A percentile compares a stretch with the other conserved stretches of the same genome.
These are phyloP conservation scores for Zygosaccharomyces sapae DNA, from an alignment of 1,139 yeast genomes.

Conservation along the genomic window DNA sequence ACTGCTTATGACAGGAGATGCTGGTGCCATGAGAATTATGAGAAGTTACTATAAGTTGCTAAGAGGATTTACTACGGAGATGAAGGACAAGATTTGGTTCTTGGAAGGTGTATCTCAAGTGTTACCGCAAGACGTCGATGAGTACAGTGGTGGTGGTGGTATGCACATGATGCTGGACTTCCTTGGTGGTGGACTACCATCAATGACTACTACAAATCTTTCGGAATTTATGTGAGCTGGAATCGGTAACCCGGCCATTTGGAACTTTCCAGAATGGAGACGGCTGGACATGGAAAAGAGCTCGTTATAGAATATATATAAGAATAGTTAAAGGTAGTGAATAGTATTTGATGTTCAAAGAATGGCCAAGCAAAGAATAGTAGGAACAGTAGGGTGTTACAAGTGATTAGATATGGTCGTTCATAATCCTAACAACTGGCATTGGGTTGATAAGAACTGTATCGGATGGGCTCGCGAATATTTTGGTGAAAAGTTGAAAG, in stretches of 20 bases:
- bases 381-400: neutral
- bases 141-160: slow-evolving; percentile 82
- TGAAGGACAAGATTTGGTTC: slow-evolving; percentile 91
- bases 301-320: neutral
- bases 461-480: slow-evolving; percentile 82
- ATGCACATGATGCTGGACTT: slow-evolving; percentile 89
- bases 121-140: slow-evolving; percentile 77
- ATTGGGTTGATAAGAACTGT: slow-evolving; percentile 99
- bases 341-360: neutral
- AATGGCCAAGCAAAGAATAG: neutral
- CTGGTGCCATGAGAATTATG: slow-evolving; percentile 85
- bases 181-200: slow-evolving; percentile 72
- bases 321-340: neutral
- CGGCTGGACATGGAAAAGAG: slow-evolving; percentile 12
- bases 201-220: slow-evolving; percentile 45
- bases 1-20: slow-evolving; percentile 75
- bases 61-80: slow-evolving; percentile 75
- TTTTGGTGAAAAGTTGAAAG: slow-evolving; percentile 57
- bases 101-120: slow-evolving; percentile 87
- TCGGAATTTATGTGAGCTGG: slow-evolving; percentile 34
- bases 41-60: slow-evolving; percentile 79
- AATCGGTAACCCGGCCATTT: no score
- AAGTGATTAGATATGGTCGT: slow-evolving; percentile 52
- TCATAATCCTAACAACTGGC: slow-evolving; percentile 82
- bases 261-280: slow-evolving; percentile 5